Percentiles rank a stretch among this genome's conserved stretches.
Evolutionary conservation across 805 yeast genomes (phyloP).

Genomic region (Teunomyces panamensis): DNA sequence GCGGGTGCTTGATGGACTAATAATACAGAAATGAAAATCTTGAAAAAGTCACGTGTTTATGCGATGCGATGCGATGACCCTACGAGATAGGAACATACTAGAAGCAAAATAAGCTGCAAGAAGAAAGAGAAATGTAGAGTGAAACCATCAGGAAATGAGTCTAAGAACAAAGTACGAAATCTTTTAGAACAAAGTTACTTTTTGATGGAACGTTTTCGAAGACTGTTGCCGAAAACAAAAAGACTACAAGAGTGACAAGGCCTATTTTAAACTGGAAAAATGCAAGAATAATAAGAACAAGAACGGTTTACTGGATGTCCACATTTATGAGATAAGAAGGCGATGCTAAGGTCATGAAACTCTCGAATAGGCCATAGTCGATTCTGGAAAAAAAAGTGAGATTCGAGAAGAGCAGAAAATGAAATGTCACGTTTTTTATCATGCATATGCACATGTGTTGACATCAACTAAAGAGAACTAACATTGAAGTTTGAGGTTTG

Average conservation of each 20-base stretch:
- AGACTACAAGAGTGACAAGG: too few relatives aligned
- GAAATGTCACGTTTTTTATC: background rate
- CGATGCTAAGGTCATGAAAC: background rate
- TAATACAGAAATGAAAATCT: background rate
- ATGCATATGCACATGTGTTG: background rate
- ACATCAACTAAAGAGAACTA: too few relatives aligned
- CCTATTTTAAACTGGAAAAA: too few relatives aligned
- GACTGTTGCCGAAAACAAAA: too few relatives aligned
- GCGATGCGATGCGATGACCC: background rate
- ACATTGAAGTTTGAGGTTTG: too few relatives aligned
- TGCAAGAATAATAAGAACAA: too few relatives aligned
- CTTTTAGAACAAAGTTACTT: too few relatives aligned
- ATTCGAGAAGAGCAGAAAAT: background rate
- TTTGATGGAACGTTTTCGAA: too few relatives aligned
- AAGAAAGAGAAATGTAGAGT: background rate
- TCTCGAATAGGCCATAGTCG: too few relatives aligned
- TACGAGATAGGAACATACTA: background rate
- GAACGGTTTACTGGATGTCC: background rate
- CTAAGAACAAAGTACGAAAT: too few relatives aligned
- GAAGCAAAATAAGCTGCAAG: background rate
- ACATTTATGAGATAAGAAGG: too few relatives aligned
- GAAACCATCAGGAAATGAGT: background rate
- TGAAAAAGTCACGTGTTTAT: slow-evolving; percentile 6
- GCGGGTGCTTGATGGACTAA: background rate
- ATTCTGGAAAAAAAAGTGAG: background rate